Percentiles rank a stretch among this genome's conserved stretches.
Evolutionary conservation across 805 yeast genomes (phyloP).

Genomic region (Nakazawaea molendinolei): DNA sequence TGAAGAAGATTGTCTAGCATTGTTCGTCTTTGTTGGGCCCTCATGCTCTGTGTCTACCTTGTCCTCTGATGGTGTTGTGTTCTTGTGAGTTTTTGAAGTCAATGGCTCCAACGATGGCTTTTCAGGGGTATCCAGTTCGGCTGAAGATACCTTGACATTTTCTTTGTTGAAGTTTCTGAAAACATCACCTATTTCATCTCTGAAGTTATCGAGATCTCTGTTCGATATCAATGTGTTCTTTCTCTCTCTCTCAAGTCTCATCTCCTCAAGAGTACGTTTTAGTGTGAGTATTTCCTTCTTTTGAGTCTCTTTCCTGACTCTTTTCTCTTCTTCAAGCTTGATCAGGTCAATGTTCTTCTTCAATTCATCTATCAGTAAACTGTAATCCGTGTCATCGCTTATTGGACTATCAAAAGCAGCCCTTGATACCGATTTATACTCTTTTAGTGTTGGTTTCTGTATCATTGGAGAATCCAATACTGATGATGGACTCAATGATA

Average conservation of each 20-base stretch:
- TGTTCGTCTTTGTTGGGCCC: too few relatives aligned
- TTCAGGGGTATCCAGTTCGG: too few relatives aligned
- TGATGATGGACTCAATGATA: too few relatives aligned
- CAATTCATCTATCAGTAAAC: conserved; percentile 2
- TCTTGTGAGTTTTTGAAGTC: too few relatives aligned
- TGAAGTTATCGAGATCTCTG: conserved; percentile 9
- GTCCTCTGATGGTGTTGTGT: too few relatives aligned
- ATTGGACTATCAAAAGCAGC: background rate
- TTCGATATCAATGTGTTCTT: conserved; percentile 1
- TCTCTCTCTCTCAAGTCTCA: conserved; percentile 1
- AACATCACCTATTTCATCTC: conserved; percentile 1
- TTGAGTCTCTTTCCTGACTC: conserved; percentile 5
- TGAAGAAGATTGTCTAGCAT: too few relatives aligned
- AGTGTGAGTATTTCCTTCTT: conserved; percentile 4
- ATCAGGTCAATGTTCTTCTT: conserved; percentile 4
- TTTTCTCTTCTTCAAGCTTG: conserved; percentile 10
- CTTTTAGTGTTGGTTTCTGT: background rate
- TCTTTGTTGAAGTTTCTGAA: background rate
- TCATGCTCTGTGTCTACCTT: too few relatives aligned
- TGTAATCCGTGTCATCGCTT: conserved; percentile 1
- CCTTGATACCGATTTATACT: background rate
- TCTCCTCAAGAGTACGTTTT: conserved; percentile 5
- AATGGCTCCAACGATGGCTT: too few relatives aligned
- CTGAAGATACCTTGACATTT: too few relatives aligned
- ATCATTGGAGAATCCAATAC: too few relatives aligned